Conservation (phyloP, 768 basidiomycete genomes). For the Russula ochroleuca region DNA sequence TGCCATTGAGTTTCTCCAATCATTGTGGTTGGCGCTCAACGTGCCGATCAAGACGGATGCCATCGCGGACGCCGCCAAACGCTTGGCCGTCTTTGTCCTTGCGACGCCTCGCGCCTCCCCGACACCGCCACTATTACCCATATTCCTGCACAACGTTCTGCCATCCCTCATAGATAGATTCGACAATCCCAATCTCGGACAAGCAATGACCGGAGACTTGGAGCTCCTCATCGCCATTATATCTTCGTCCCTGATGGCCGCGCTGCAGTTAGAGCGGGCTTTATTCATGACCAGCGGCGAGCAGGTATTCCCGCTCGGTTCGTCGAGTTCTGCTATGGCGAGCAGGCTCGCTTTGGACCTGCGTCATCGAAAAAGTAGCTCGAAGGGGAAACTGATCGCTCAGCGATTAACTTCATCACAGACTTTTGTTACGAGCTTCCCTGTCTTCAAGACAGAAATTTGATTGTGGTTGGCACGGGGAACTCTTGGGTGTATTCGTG, state of each 20-base stretch:
- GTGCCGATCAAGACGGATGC: constrained; percentile 47
- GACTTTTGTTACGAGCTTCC: constrained; percentile 70
- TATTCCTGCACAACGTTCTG: constrained; percentile 65
- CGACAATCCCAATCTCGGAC: constrained; percentile 46
- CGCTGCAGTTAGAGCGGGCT: constrained; percentile 69
- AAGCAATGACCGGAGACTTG: constrained; percentile 51
- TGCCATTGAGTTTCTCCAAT: constrained; percentile 57
- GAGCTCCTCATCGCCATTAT: constrained; percentile 65
- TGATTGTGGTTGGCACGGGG: constrained; percentile 17
- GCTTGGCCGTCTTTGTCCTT: constrained; percentile 64
- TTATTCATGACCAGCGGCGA: constrained; percentile 51
- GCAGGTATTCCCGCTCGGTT: constrained; percentile 50
- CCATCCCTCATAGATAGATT: constrained; percentile 55
- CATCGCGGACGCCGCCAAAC: constrained; percentile 57
- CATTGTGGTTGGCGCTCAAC: constrained; percentile 66
- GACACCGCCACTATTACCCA: constrained; percentile 62
- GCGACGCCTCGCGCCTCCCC: constrained; percentile 53
- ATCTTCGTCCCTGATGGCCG: constrained; percentile 60
- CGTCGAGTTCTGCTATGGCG: constrained; percentile 60
- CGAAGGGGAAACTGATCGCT: constrained; percentile 49
- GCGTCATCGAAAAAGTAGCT: constrained; percentile 46
- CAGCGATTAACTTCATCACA: constrained; percentile 59
- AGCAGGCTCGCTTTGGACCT: constrained; percentile 62
- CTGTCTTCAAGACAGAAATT: constrained; percentile 49
- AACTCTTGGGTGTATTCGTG: neutral